phyloP scores from a whole-genome alignment of 768 basidiomycete genomes.

The Mycena vitilis region DNA sequence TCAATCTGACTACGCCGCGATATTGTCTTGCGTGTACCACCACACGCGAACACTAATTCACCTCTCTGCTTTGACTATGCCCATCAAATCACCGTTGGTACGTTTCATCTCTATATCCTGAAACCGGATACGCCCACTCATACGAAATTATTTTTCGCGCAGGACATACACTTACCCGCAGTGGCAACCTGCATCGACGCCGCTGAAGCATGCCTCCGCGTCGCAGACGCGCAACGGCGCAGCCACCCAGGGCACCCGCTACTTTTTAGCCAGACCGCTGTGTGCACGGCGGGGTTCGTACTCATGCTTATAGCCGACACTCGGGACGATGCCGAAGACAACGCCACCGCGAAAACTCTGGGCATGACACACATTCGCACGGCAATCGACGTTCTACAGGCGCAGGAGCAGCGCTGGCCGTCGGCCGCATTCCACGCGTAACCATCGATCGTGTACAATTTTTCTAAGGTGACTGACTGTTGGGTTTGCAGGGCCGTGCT shows the following conservation, averaged over 20 bases:
- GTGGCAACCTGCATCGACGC: slow-evolving; percentile 61
- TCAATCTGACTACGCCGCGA: background rate
- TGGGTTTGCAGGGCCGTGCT: too few species aligned
- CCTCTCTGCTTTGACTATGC: background rate
- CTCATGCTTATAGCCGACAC: background rate
- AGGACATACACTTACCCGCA: slow-evolving; percentile 50
- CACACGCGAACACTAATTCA: slow-evolving; percentile 5
- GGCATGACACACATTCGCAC: background rate
- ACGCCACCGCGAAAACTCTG: too few species aligned
- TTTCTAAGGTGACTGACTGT: too few species aligned
- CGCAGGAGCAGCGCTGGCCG: slow-evolving; percentile 1
- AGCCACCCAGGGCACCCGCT: slow-evolving; percentile 28
- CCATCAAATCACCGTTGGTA: too few species aligned
- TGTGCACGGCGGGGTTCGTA: background rate
- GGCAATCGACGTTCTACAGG: background rate
- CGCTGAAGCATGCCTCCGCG: slow-evolving; percentile 66
- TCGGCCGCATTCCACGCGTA: too few species aligned
- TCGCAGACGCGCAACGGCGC: slow-evolving; percentile 58
- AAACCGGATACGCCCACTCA: too few species aligned
- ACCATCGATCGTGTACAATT: too few species aligned
- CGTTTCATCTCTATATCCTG: too few species aligned
- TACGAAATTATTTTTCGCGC: background rate
- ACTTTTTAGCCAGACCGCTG: background rate
- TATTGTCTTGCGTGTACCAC: slow-evolving; percentile 5
- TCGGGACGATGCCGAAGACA: too few species aligned